A percentile compares a stretch with the other conserved stretches of the same genome.
phyloP scores from a whole-genome alignment of 1,284 basidiomycete species.

The Spongispora temasekensis region DNA sequence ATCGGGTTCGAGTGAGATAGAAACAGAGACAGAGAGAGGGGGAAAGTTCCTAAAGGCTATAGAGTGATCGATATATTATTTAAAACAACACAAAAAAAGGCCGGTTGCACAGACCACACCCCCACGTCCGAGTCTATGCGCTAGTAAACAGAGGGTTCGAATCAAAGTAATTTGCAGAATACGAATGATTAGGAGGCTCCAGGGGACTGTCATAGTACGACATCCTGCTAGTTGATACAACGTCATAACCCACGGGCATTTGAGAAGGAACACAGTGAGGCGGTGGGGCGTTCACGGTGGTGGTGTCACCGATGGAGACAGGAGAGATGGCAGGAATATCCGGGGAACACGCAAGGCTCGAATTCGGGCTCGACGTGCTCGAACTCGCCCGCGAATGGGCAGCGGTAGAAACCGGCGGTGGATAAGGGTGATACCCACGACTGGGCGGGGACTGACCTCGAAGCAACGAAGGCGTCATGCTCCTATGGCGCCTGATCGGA shows the following conservation, averaged over 20 bases:
- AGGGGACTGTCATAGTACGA: conserved; percentile 30
- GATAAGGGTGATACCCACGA: conserved; percentile 34
- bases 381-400: conserved; percentile 32
- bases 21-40: too few relatives aligned
- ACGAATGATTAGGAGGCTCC: conserved; percentile 24
- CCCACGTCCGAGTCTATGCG: conserved; percentile 17
- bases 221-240: conserved; percentile 26
- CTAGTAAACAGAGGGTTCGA: conserved; percentile 28
- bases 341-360: conserved; percentile 30
- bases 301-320: conserved; percentile 18
- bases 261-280: conserved; percentile 31
- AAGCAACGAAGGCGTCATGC: conserved; percentile 68
- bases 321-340: conserved; percentile 30
- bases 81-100: conserved; percentile 1
- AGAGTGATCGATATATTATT: conserved; percentile 25
- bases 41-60: conserved; percentile 14
- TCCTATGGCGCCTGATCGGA: conserved; percentile 66
- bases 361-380: conserved; percentile 32
- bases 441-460: conserved; percentile 30
- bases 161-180: conserved; percentile 26
- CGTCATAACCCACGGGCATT: conserved; percentile 27
- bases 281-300: conserved; percentile 10
- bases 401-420: conserved; percentile 18
- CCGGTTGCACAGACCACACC: background rate
- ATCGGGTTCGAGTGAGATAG: conserved; percentile 11